Base-by-base conservation (phyloP, 2,329 filamentous ascomycete species). In the Fusarium udum region DNA sequence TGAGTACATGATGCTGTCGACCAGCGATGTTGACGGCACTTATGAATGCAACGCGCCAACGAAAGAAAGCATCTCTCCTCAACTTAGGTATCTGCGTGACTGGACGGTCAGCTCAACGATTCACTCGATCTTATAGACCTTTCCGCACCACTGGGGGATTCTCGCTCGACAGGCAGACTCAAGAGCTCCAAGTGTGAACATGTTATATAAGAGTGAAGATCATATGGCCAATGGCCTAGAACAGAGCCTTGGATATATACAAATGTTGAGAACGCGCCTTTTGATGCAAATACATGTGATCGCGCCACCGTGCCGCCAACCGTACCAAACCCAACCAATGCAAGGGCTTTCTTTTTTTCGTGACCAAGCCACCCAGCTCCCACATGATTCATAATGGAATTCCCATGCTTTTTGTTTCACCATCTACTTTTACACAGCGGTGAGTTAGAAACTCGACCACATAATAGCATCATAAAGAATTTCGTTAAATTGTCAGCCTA, bases 121-220 rank as follows among this genome's bases (percentile, higher is more conserved):
- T 28, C 22, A 39, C 37, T 37, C 32, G 20, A 20, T 26, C 40
- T 40, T 32, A 20, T 22, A 32, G 55, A 16, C 22, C 61, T 16
- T 51, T 37, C 18, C 40, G 26, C 28, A 31, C 16, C 34, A 31
- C 28, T 49, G n/a, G 18, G 12, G 15, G 22, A 45, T 26, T 24
- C 43, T 36, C 24, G 24, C 31, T 39, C 43, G 32, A 42, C 31
- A 42, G 37, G 24, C 9, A 34, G 55, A 45, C 36, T 42, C 55
- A 46, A 43, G 16, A 37, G 43, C 45, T 56, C 51, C 56, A 59
- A 66, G 61, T 52, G 60, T 65, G 48, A 73, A 66, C 42, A 45
- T 69, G 45, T 63, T 69, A 75, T 70, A 52, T 74, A 64, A 62
- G 76, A 78, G 76, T 78, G 76, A 78, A 78, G 76, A 78, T 78